Percentiles rank a stretch among this genome's conserved stretches.
phyloP scores from a whole-genome alignment of 768 basidiomycete genomes.

The Termitomyces sp. region DNA sequence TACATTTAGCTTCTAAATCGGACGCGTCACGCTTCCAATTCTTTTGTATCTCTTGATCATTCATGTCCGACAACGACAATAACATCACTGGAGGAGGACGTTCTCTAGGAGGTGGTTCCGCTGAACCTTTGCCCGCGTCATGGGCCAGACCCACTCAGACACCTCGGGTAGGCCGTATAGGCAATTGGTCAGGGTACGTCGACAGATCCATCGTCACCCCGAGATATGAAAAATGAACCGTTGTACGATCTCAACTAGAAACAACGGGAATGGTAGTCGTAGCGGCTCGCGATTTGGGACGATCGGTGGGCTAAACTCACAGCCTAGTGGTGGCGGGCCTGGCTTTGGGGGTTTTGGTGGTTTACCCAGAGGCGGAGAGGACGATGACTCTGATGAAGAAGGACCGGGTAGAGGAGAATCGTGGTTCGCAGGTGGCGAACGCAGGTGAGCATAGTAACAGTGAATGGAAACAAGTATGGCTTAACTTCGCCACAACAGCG shows the following conservation, averaged over 20 bases:
- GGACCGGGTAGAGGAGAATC: conserved; percentile 54
- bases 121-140: conserved; percentile 44
- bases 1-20: background rate
- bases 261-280: conserved; percentile 12
- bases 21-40: conserved; percentile 4
- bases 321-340: background rate
- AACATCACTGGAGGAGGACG: conserved; percentile 35
- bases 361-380: conserved; percentile 14
- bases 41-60: background rate
- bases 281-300: conserved; percentile 26
- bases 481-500: conserved; percentile 43
- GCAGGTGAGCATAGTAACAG: conserved; percentile 52
- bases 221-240: background rate
- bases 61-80: conserved; percentile 35
- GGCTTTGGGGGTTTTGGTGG: conserved; percentile 16
- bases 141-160: conserved; percentile 39
- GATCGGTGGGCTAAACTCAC: conserved; percentile 23
- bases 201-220: background rate
- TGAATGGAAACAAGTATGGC: background rate
- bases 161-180: conserved; percentile 51
- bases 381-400: conserved; percentile 49
- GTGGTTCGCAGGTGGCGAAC: conserved; percentile 94
- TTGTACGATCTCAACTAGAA: background rate
- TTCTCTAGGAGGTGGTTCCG: conserved; percentile 45
- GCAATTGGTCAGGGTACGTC: conserved; percentile 42